Conservation (phyloP, 225 moss, liverwort and hornwort species). For the Sphagnum contortum region DNA sequence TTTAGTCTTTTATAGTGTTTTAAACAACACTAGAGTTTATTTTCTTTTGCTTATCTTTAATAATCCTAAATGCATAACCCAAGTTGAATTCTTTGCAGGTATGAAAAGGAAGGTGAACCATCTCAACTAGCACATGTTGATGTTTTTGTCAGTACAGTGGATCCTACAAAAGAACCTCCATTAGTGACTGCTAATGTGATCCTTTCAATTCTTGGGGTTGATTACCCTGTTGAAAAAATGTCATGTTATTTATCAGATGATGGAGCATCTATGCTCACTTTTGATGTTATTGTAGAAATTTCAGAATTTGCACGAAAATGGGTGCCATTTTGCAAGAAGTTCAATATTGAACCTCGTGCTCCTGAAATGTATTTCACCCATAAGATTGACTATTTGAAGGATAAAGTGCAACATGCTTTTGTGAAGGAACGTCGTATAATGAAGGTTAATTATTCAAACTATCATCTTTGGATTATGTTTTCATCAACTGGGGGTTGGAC, state of each 20-base stretch:
- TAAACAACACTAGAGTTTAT: no score
- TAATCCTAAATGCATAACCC: no score
- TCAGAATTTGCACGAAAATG: conserved; percentile 94
- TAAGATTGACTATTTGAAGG: conserved; percentile 88
- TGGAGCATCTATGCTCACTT: conserved; percentile 93
- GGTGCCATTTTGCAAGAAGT: conserved; percentile 97
- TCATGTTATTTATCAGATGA: conserved; percentile 99
- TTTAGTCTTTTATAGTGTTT: no score
- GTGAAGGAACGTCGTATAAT: conserved; percentile 89
- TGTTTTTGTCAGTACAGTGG: conserved; percentile 88
- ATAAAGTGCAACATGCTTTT: conserved; percentile 90
- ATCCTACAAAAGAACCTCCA: conserved; percentile 84
- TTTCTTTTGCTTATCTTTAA: no score
- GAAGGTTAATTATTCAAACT: conserved; percentile 35
- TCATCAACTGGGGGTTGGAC: no score
- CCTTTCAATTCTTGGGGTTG: conserved; percentile 68
- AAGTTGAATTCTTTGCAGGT: conserved; percentile 19
- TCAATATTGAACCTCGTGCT: conserved; percentile 76
- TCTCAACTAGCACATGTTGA: conserved; percentile 70
- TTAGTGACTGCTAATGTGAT: conserved; percentile 91
- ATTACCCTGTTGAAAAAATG: conserved; percentile 89
- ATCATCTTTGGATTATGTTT: no score
- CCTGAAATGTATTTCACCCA: conserved; percentile 93
- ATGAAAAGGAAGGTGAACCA: conserved; percentile 71
- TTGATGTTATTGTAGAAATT: conserved; percentile 74